phyloP scores from a whole-genome alignment of 163 green algal species.

The Prototheca wickerhamii region DNA sequence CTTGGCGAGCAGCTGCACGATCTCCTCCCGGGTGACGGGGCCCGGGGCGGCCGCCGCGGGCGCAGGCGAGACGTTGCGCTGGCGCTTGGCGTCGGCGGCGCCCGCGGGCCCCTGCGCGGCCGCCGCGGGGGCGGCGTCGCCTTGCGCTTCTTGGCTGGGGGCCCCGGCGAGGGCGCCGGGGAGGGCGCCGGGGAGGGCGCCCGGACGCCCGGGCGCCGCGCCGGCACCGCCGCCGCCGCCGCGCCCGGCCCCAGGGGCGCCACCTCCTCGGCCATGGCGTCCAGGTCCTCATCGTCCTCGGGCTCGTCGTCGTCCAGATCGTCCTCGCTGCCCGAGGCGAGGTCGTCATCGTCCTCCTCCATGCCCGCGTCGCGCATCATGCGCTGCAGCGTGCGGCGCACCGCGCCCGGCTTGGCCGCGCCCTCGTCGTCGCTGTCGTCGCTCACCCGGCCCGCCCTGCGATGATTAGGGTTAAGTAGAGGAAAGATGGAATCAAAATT shows the following conservation, averaged over 20 bases:
- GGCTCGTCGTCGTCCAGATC: conserved; percentile 13
- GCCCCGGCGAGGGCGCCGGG: not conserved
- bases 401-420: conserved; percentile 1
- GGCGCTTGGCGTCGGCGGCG: not conserved
- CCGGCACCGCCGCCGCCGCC: not conserved
- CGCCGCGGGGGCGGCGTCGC: not conserved
- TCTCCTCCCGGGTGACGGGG: not conserved
- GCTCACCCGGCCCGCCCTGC: not conserved
- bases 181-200: not conserved
- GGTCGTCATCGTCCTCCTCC: conserved; percentile 14
- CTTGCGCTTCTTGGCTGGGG: conserved; percentile 15
- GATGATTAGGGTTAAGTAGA: not conserved
- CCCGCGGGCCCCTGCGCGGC: not conserved
- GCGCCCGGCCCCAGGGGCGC: not conserved
- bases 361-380: conserved; percentile 24
- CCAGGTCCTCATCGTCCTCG: conserved; percentile 26
- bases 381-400: conserved; percentile 6
- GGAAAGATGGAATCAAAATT: too few relatives aligned
- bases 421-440: conserved; percentile 5
- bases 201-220: not conserved
- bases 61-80: not conserved
- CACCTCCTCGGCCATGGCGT: conserved; percentile 14
- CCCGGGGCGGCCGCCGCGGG: too few relatives aligned
- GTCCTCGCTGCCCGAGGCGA: conserved; percentile 1
- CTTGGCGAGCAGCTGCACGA: not conserved